Evolutionary conservation across 2,329 filamentous ascomycete genomes (phyloP).

Genomic region (Geoglossum cookeanum): DNA sequence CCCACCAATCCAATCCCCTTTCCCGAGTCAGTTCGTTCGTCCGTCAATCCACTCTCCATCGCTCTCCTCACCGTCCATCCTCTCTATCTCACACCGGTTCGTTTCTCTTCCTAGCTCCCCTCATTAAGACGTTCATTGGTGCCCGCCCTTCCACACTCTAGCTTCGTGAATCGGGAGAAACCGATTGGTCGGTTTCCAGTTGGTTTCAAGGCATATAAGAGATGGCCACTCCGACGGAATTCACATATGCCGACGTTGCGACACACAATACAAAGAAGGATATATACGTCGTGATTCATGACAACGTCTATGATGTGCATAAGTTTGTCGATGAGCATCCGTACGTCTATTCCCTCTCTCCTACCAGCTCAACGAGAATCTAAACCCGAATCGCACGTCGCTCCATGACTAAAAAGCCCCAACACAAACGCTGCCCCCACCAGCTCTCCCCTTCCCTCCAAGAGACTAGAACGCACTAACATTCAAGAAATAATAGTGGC

Average conservation of each 20-base stretch:
- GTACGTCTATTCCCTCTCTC: neutral
- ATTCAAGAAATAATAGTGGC: constrained; percentile 10
- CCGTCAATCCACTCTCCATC: no score
- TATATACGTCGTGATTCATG: constrained; percentile 36
- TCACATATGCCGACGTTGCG: constrained; percentile 26
- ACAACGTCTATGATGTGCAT: constrained; percentile 40
- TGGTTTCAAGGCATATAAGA: neutral
- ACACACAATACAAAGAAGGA: constrained; percentile 29
- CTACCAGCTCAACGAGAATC: neutral
- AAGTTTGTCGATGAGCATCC: constrained; percentile 41
- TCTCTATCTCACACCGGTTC: no score
- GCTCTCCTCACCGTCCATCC: no score
- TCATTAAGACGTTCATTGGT: no score
- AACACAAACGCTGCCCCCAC: neutral
- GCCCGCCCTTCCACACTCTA: no score
- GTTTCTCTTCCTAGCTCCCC: no score
- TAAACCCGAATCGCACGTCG: neutral
- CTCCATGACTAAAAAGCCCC: neutral
- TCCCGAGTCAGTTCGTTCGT: no score
- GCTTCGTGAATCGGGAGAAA: neutral
- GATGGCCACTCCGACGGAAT: constrained; percentile 10
- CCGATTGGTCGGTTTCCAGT: neutral
- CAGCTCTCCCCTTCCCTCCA: no score
- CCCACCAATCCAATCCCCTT: no score
- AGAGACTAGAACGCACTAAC: neutral